Conservation (phyloP, 768 basidiomycete species). For the Termitomyces sp. region DNA sequence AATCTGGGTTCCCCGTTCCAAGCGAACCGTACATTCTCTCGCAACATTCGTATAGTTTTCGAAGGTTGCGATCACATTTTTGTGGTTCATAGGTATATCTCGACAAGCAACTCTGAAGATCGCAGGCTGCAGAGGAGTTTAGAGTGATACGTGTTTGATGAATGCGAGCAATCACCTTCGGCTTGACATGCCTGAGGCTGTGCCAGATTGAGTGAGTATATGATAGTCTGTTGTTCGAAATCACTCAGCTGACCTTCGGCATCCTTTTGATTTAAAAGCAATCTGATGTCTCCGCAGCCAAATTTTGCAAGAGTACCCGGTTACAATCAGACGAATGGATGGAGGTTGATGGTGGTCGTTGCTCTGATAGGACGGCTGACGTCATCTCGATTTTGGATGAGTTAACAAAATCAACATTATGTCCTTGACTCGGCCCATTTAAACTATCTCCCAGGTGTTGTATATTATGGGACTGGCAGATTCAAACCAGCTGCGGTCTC, state of each 20-base stretch:
- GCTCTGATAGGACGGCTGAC: neutral
- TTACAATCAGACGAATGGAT: too few relatives aligned
- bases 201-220: neutral
- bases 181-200: neutral
- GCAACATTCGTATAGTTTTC: constrained; percentile 16
- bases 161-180: neutral
- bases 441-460: too few relatives aligned
- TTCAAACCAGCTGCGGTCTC: too few relatives aligned
- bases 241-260: neutral
- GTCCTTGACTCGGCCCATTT: too few relatives aligned
- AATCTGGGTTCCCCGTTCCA: neutral
- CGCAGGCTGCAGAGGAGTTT: constrained; percentile 9
- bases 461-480: too few relatives aligned
- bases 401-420: neutral
- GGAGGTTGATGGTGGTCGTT: neutral
- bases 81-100: constrained; percentile 14
- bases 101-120: constrained; percentile 15
- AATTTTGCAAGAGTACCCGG: too few relatives aligned
- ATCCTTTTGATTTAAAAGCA: neutral
- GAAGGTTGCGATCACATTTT: constrained; percentile 11
- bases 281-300: too few relatives aligned
- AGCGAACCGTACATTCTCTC: constrained; percentile 10
- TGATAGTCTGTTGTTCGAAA: neutral
- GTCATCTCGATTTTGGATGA: neutral
- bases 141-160: neutral